Percentiles rank a stretch among this genome's conserved stretches.
Evolutionary conservation across 2,329 filamentous ascomycete genomes (phyloP).

Genomic region (Rugonectria rugulosa): DNA sequence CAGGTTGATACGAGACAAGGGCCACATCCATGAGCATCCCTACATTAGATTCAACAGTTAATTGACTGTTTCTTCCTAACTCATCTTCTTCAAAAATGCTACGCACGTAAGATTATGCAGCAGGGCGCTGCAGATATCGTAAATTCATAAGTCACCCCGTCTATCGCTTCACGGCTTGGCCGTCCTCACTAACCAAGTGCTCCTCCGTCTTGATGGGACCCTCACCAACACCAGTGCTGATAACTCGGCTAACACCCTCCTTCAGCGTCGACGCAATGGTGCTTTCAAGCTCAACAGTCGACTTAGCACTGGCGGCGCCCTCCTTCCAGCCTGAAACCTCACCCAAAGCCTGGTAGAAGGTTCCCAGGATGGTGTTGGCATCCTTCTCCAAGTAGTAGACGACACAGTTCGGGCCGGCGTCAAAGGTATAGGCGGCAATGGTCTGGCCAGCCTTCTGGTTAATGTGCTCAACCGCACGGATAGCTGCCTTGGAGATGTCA

Average conservation of each 20-base stretch:
- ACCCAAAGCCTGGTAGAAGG: slow-evolving; percentile 73
- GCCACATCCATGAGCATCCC: no score
- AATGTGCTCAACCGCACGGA: slow-evolving; percentile 87
- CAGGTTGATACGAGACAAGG: no score
- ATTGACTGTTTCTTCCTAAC: not conserved
- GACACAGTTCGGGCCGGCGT: slow-evolving; percentile 95
- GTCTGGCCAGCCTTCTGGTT: slow-evolving; percentile 81
- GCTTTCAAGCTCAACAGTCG: slow-evolving; percentile 68
- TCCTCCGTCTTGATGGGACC: slow-evolving; percentile 84
- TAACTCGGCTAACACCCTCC: slow-evolving; percentile 86
- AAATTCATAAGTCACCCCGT: not conserved
- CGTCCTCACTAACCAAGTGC: slow-evolving; percentile 74
- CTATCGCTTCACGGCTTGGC: slow-evolving; percentile 53
- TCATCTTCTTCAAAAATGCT: not conserved
- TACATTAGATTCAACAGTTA: not conserved
- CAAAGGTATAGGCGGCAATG: slow-evolving; percentile 94
- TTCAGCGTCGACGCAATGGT: slow-evolving; percentile 71
- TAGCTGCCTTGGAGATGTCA: slow-evolving; percentile 86
- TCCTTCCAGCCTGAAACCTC: slow-evolving; percentile 76
- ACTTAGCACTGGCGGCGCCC: slow-evolving; percentile 60
- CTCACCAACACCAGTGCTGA: slow-evolving; percentile 89
- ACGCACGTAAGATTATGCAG: not conserved
- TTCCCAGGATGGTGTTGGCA: slow-evolving; percentile 74
- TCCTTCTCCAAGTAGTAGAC: slow-evolving; percentile 92
- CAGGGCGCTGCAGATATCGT: not conserved